Conservation (phyloP, 163 green algal genomes). For the Coccomyxa subellipsoidea region DNA sequence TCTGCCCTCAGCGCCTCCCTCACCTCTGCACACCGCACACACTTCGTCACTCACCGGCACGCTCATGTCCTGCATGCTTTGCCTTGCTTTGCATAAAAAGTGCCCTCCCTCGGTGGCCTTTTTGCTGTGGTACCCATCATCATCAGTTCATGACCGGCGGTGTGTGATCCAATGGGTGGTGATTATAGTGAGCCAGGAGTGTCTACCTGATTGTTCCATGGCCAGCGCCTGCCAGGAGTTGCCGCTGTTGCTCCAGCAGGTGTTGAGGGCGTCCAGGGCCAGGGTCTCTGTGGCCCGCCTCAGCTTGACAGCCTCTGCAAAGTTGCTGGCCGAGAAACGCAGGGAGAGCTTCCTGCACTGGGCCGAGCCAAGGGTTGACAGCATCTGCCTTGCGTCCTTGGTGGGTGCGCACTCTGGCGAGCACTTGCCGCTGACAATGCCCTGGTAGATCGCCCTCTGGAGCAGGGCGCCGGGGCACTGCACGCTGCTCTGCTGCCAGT, state of each 20-base stretch:
- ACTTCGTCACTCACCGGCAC: background rate
- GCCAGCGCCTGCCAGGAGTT: slow-evolving; percentile 1
- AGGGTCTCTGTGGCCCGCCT: background rate
- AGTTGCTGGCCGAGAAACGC: background rate
- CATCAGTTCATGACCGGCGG: background rate
- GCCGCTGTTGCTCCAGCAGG: slow-evolving; percentile 1
- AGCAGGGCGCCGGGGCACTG: background rate
- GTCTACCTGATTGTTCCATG: background rate
- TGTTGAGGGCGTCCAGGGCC: background rate
- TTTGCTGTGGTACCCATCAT: background rate
- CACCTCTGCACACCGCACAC: background rate
- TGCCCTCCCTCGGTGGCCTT: background rate
- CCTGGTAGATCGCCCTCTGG: background rate
- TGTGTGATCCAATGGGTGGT: background rate
- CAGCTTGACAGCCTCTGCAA: slow-evolving; percentile 2
- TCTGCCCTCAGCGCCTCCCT: background rate
- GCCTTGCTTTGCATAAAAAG: background rate
- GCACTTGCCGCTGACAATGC: background rate
- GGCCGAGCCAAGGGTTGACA: background rate
- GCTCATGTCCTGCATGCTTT: too few relatives aligned
- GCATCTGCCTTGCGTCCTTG: background rate
- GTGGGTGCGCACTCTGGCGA: background rate
- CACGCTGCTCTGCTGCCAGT: background rate
- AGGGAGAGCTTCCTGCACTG: background rate
- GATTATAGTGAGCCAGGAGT: background rate